Percentiles rank a stretch among this genome's conserved stretches.
phyloP scores from a whole-genome alignment of 495 filamentous ascomycete species.

The Hypoxylon perforatum region DNA sequence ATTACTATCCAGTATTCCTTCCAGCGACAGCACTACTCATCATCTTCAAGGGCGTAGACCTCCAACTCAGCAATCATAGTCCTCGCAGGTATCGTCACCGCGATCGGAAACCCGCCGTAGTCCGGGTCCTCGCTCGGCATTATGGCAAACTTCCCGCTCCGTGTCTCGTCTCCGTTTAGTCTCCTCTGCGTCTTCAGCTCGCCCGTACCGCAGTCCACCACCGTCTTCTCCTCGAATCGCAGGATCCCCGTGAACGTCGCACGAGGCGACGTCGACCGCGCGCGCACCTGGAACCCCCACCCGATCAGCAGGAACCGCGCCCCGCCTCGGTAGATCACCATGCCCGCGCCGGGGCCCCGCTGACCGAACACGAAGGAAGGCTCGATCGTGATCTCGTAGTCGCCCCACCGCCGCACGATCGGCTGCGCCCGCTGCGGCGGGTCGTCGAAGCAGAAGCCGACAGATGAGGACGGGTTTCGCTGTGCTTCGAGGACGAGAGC shows the following conservation, averaged over 20 bases:
- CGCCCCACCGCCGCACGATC: constrained; percentile 34
- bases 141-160: constrained; percentile 56
- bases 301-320: constrained; percentile 60
- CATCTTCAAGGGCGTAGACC: constrained; percentile 54
- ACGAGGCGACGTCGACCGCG: constrained; percentile 39
- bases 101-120: constrained; percentile 63
- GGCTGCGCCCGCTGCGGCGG: constrained; percentile 16
- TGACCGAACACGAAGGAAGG: constrained; percentile 62
- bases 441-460: constrained; percentile 65
- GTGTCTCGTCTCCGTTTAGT: constrained; percentile 63
- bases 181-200: constrained; percentile 50
- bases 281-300: constrained; percentile 58
- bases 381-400: constrained; percentile 53
- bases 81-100: constrained; percentile 58
- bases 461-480: constrained; percentile 40
- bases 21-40: background rate
- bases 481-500: constrained; percentile 58
- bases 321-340: constrained; percentile 53
- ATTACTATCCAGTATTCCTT: no score
- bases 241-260: constrained; percentile 59
- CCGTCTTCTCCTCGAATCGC: constrained; percentile 54
- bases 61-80: constrained; percentile 62
- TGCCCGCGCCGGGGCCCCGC: constrained; percentile 53
- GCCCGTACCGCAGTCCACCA: constrained; percentile 49
- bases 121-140: constrained; percentile 64